Evolutionary conservation across 306 rosid genomes (phyloP).

Genomic region (Canavalia gladiata): DNA sequence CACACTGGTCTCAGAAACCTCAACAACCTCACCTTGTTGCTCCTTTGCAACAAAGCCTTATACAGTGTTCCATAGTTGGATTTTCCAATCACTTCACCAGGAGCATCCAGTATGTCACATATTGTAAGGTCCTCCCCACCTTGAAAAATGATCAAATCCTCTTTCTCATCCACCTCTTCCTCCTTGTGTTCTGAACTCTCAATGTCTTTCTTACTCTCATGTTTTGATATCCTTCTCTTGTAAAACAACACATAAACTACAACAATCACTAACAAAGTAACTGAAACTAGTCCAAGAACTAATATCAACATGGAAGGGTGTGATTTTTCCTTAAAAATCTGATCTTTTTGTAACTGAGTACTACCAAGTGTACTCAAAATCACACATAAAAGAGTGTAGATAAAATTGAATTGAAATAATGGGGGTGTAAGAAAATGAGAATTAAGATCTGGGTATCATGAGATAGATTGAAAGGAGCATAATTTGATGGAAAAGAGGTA

Average conservation of each 20-base stretch:
- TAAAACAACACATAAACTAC: slow-evolving; percentile 55
- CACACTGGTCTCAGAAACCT: slow-evolving; percentile 94
- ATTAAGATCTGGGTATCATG: slow-evolving; percentile 56
- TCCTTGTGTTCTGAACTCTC: slow-evolving; percentile 61
- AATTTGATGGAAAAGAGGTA: slow-evolving; percentile 40
- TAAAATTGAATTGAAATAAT: slow-evolving; percentile 33
- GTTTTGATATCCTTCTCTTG: slow-evolving; percentile 48
- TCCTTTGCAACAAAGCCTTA: slow-evolving; percentile 80
- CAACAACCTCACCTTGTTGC: slow-evolving; percentile 71
- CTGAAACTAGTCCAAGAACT: slow-evolving; percentile 55
- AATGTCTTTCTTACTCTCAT: slow-evolving; percentile 59
- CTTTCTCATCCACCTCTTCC: slow-evolving; percentile 55
- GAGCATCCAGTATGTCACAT: slow-evolving; percentile 90
- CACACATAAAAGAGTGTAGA: slow-evolving; percentile 14
- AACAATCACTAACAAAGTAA: slow-evolving; percentile 55
- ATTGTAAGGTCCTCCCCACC: slow-evolving; percentile 83
- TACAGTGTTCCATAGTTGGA: slow-evolving; percentile 89
- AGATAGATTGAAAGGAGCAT: slow-evolving; percentile 20
- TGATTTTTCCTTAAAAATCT: slow-evolving; percentile 47
- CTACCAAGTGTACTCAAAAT: slow-evolving; percentile 18
- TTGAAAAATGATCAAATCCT: slow-evolving; percentile 70
- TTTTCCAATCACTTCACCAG: slow-evolving; percentile 97
- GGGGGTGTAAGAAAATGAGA: slow-evolving; percentile 18
- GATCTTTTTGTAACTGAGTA: slow-evolving; percentile 18
- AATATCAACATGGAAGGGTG: slow-evolving; percentile 60